Percentiles rank a stretch among this genome's conserved stretches.
Evolutionary conservation across 2,329 filamentous ascomycete species (phyloP).

Genomic region (Colletotrichum gigasporum): DNA sequence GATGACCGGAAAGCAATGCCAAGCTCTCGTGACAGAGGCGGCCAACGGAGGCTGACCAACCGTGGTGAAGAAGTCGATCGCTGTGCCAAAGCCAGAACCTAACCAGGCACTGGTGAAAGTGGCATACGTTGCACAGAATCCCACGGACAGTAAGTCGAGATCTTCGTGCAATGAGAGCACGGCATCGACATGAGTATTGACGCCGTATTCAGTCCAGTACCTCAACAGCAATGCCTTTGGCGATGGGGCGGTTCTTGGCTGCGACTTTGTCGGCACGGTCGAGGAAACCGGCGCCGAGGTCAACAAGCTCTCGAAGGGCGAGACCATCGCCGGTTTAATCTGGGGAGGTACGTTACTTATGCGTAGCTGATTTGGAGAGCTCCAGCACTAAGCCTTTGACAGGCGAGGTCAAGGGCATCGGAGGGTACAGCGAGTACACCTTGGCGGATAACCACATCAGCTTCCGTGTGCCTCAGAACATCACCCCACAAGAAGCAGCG

Average conservation of each 20-base stretch:
- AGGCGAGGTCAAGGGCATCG: slow-evolving; percentile 42
- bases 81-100: slow-evolving; percentile 5
- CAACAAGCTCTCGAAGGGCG: slow-evolving; percentile 33
- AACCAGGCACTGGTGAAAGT: slow-evolving; percentile 38
- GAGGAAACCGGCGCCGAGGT: slow-evolving; percentile 39
- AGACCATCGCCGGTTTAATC: slow-evolving; percentile 37
- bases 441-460: slow-evolving; percentile 51
- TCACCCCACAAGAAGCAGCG: slow-evolving; percentile 42
- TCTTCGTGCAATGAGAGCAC: not conserved
- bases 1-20: not conserved
- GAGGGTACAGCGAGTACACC: slow-evolving; percentile 49
- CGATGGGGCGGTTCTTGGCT: slow-evolving; percentile 46
- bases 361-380: fast-evolving
- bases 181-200: not conserved
- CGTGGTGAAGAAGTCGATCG: slow-evolving; percentile 13
- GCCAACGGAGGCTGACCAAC: not conserved
- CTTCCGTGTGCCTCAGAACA: slow-evolving; percentile 46
- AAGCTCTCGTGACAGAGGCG: slow-evolving; percentile 19
- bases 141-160: slow-evolving; percentile 35
- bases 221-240: slow-evolving; percentile 48
- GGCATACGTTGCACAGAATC: slow-evolving; percentile 37
- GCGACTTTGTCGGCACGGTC: slow-evolving; percentile 48
- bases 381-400: not conserved
- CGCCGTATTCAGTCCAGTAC: slow-evolving; percentile 37
- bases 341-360: slow-evolving; percentile 38